Percentiles rank a stretch among this genome's conserved stretches.
Evolutionary conservation across 768 basidiomycete species (phyloP).

Genomic region (Gymnopilus junonius): DNA sequence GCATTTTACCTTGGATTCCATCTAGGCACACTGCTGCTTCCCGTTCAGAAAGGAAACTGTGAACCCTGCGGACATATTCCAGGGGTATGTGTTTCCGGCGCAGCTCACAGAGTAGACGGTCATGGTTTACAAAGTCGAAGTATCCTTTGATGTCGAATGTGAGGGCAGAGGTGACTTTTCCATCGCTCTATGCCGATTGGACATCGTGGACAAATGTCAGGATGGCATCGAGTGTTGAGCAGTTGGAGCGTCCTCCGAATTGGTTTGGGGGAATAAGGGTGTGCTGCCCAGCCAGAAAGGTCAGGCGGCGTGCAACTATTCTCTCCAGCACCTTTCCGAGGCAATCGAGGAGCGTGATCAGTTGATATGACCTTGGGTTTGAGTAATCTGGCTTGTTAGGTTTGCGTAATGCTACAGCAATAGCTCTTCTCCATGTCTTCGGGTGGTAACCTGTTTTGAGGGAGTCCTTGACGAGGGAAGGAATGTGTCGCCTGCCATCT

Average conservation of each 20-base stretch:
- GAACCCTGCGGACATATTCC: slow-evolving; percentile 21
- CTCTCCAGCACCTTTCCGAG: slow-evolving; percentile 36
- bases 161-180: slow-evolving; percentile 24
- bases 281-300: slow-evolving; percentile 23
- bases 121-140: slow-evolving; percentile 32
- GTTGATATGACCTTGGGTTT: slow-evolving; percentile 34
- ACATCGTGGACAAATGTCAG: slow-evolving; percentile 29
- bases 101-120: slow-evolving; percentile 26
- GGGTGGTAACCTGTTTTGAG: slow-evolving; percentile 29
- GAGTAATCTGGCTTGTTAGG: slow-evolving; percentile 41
- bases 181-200: slow-evolving; percentile 27
- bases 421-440: slow-evolving; percentile 27
- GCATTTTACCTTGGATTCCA: slow-evolving; percentile 25
- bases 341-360: slow-evolving; percentile 38
- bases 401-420: slow-evolving; percentile 37
- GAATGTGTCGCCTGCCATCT: neutral
- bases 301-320: slow-evolving; percentile 28
- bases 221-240: slow-evolving; percentile 26
- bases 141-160: slow-evolving; percentile 34
- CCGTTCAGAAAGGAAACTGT: slow-evolving; percentile 27
- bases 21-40: slow-evolving; percentile 30
- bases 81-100: slow-evolving; percentile 22
- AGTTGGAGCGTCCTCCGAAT: slow-evolving; percentile 26
- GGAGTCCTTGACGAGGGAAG: slow-evolving; percentile 22
- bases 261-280: slow-evolving; percentile 27